Conservation (phyloP, 2,329 filamentous ascomycete species). For the Colletotrichum tanaceti region DNA sequence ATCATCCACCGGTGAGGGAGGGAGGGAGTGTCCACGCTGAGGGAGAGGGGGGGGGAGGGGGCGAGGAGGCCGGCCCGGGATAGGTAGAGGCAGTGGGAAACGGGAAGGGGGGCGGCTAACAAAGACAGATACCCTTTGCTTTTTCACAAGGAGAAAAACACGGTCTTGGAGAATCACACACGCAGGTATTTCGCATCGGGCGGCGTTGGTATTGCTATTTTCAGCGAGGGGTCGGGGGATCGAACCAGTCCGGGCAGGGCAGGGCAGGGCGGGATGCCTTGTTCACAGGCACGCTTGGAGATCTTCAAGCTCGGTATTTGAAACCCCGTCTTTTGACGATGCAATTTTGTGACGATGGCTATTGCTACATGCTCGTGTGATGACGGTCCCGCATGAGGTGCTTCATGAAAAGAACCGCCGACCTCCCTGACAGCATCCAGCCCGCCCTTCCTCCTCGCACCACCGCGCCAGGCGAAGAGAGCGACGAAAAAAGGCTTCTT, state of each 20-base stretch:
- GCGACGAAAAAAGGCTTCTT: slow-evolving; percentile 10
- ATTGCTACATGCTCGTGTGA: neutral
- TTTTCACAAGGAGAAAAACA: slow-evolving; percentile 9
- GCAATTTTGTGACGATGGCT: too few species aligned
- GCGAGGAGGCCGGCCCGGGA: neutral
- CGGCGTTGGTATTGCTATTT: slow-evolving; percentile 10
- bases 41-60: too few species aligned
- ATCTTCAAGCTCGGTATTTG: too few species aligned
- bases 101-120: neutral
- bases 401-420: too few species aligned
- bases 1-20: slow-evolving; percentile 29
- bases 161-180: neutral
- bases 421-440: neutral
- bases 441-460: slow-evolving; percentile 19
- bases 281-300: neutral
- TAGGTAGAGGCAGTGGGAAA: neutral
- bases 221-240: neutral
- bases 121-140: slow-evolving; percentile 17
- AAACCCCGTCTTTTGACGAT: neutral
- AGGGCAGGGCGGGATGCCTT: neutral
- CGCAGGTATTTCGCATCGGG: slow-evolving; percentile 2
- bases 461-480: slow-evolving; percentile 3
- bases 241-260: neutral
- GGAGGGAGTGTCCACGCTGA: neutral
- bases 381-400: too few species aligned